A percentile compares a stretch with the other conserved stretches of the same genome.
Conservation (phyloP, 306 rosid genomes). For the Hippophae tibetana region DNA sequence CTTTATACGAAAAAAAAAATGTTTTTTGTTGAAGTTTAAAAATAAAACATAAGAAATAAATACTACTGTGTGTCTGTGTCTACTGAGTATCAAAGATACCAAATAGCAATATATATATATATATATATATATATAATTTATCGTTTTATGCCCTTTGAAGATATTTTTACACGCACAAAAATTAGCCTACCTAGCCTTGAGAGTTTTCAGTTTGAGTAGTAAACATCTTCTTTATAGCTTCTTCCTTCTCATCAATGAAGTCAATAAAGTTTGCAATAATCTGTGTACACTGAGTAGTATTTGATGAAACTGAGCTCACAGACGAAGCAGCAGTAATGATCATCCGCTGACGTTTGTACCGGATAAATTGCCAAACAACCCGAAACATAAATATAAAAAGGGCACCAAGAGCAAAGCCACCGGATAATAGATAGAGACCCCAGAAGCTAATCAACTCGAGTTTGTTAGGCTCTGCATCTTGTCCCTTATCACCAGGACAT, state of each 20-base stretch:
- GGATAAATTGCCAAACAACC: constrained; percentile 43
- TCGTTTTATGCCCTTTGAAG: too few relatives aligned
- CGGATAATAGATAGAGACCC: constrained; percentile 74
- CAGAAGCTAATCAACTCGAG: constrained; percentile 75
- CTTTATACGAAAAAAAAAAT: too few relatives aligned
- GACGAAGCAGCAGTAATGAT: constrained; percentile 23
- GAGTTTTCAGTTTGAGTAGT: constrained; percentile 9
- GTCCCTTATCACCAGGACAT: constrained; percentile 53
- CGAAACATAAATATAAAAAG: constrained; percentile 45
- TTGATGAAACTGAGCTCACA: constrained; percentile 17
- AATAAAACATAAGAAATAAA: too few relatives aligned
- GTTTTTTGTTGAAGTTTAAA: too few relatives aligned
- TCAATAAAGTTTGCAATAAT: constrained; percentile 46
- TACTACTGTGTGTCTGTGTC: too few relatives aligned
- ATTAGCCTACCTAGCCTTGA: too few relatives aligned
- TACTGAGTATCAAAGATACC: too few relatives aligned
- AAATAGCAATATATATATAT: too few relatives aligned
- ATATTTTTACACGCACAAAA: too few relatives aligned
- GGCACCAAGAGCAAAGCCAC: constrained; percentile 30
- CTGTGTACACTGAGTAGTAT: constrained; percentile 32
- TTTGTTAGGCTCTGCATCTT: constrained; percentile 38
- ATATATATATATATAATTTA: too few relatives aligned
- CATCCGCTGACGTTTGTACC: constrained; percentile 42
- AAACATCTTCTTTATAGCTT: constrained; percentile 72
- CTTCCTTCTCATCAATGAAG: constrained; percentile 84